These are phyloP conservation scores for Sugiyamaella chiloensis DNA, from an alignment of 805 yeast species.

Conservation along the genomic window DNA sequence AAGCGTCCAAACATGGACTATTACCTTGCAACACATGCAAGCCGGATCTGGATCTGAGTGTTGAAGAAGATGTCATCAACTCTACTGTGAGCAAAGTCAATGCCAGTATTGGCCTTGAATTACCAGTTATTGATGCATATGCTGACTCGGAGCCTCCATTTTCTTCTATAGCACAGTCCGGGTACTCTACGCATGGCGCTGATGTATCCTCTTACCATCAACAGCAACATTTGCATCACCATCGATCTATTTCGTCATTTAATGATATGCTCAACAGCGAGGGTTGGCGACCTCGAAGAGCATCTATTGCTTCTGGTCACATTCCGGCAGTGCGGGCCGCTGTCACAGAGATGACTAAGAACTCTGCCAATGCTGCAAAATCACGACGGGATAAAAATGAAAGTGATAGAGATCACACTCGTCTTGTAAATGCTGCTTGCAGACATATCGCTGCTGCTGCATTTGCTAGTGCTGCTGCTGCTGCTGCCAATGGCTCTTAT, in stretches of 20 bases:
- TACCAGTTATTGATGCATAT: slow-evolving; percentile 29
- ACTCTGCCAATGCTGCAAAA: neutral
- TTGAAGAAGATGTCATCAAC: slow-evolving; percentile 33
- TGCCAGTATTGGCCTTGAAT: slow-evolving; percentile 53
- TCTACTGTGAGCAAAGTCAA: slow-evolving; percentile 56
- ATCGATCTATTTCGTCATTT: slow-evolving; percentile 10
- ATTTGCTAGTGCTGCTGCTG: slow-evolving; percentile 41
- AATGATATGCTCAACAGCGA: slow-evolving; percentile 2
- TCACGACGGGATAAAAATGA: slow-evolving; percentile 7
- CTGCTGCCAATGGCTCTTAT: slow-evolving; percentile 27
- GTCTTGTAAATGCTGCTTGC: slow-evolving; percentile 73
- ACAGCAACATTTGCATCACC: slow-evolving; percentile 8
- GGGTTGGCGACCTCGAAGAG: slow-evolving; percentile 24
- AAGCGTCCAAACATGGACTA: slow-evolving; percentile 47
- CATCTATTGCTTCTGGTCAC: slow-evolving; percentile 26
- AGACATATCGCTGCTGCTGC: slow-evolving; percentile 83
- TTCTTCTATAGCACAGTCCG: slow-evolving; percentile 12
- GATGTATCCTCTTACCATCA: slow-evolving; percentile 7
- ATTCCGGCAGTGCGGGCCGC: slow-evolving; percentile 24
- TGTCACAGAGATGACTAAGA: slow-evolving; percentile 16
- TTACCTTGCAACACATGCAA: slow-evolving; percentile 54
- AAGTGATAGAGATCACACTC: slow-evolving; percentile 65
- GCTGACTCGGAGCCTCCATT: slow-evolving; percentile 31
- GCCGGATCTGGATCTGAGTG: slow-evolving; percentile 38
- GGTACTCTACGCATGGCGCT: slow-evolving; percentile 27